These are phyloP conservation scores for Viridothelium virens DNA, from an alignment of 495 filamentous ascomycete species.

Conservation along the genomic window DNA sequence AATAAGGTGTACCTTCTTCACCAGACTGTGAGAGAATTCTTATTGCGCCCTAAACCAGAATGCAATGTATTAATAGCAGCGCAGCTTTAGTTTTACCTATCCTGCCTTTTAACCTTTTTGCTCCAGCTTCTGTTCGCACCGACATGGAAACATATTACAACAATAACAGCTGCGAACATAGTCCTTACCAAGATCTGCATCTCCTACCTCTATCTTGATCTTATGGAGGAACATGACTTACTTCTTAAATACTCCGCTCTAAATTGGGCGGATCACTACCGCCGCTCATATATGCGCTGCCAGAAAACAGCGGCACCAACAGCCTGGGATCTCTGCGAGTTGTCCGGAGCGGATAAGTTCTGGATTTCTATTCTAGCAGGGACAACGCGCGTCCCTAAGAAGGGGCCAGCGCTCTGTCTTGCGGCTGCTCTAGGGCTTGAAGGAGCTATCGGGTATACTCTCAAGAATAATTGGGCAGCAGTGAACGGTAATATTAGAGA, in stretches of 20 bases:
- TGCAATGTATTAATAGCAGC: not conserved
- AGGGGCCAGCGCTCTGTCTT: not conserved
- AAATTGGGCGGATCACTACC: not conserved
- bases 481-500: conserved; percentile 16
- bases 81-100: not conserved
- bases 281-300: not conserved
- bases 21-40: conserved; percentile 15
- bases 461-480: conserved; percentile 4
- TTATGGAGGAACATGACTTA: not conserved
- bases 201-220: not conserved
- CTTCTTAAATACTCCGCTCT: not conserved
- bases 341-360: not conserved
- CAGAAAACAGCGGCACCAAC: not conserved
- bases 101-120: not conserved
- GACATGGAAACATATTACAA: not conserved
- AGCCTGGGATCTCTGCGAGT: not conserved
- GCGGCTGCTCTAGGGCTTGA: conserved; percentile 21
- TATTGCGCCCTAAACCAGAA: not conserved
- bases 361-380: not conserved
- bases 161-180: not conserved
- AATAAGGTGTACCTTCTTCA: conserved; percentile 12
- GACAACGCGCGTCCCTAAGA: not conserved
- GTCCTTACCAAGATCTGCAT: not conserved
- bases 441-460: not conserved
- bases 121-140: not conserved